Evolutionary conservation across 108 stramenopile genomes (phyloP).

Genomic region (Mediolabrus comicus): DNA sequence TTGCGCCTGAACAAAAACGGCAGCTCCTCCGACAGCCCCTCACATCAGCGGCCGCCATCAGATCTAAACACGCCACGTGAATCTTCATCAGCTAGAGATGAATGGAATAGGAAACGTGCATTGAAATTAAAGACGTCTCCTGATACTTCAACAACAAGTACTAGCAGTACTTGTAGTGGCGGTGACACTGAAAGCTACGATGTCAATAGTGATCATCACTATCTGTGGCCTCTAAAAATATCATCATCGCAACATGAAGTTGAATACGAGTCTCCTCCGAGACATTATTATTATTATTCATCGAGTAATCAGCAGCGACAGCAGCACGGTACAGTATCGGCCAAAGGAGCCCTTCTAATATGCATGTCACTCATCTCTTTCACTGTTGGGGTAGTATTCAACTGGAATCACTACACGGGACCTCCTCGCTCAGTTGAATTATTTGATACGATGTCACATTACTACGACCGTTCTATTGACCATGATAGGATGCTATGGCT

Average conservation of each 20-base stretch:
- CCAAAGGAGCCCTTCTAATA: not conserved
- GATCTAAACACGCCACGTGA: not conserved
- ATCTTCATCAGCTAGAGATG: not conserved
- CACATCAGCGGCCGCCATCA: not conserved
- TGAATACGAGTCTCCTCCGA: not conserved
- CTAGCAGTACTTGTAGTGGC: not conserved
- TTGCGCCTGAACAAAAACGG: not conserved
- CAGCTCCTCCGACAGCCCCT: not conserved
- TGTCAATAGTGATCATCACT: not conserved
- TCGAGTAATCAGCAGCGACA: too few relatives aligned
- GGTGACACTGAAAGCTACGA: not conserved
- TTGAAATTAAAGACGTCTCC: not conserved
- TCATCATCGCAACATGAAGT: not conserved
- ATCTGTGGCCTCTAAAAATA: not conserved
- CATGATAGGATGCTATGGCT: too few relatives aligned
- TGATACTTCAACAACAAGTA: not conserved
- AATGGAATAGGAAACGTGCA: not conserved
- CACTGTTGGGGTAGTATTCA: not conserved
- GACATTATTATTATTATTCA: too few relatives aligned
- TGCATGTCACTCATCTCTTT: not conserved
- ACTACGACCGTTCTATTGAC: not conserved
- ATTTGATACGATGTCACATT: not conserved
- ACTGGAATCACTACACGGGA: not conserved
- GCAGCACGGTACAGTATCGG: not conserved
- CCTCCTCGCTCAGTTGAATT: not conserved